phyloP scores from a whole-genome alignment of 164 flowering plant genomes.

The Magnolia sinica region DNA sequence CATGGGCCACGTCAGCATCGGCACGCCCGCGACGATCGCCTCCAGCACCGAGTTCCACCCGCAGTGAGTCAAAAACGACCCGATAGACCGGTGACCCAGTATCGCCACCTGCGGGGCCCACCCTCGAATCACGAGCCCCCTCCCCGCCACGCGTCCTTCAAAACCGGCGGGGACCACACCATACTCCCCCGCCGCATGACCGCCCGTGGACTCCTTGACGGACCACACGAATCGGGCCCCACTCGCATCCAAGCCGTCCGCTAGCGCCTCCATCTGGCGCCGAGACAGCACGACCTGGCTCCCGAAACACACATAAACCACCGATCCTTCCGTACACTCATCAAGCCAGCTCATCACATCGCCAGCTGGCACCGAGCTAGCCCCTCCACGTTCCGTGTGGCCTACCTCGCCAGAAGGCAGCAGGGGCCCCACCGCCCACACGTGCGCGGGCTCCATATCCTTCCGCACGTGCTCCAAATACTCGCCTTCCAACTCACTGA shows the following conservation, averaged over 20 bases:
- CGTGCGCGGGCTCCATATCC: slow-evolving; percentile 19
- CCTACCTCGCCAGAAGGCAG: slow-evolving; percentile 3
- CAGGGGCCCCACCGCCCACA: slow-evolving; percentile 49
- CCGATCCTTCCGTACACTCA: slow-evolving; percentile 20
- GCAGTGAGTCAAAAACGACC: slow-evolving; percentile 57
- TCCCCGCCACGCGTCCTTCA: slow-evolving; percentile 36
- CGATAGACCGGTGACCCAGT: slow-evolving; percentile 43
- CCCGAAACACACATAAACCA: slow-evolving; percentile 61
- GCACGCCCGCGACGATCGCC: slow-evolving; percentile 35
- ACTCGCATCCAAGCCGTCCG: slow-evolving; percentile 39
- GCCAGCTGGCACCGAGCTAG: slow-evolving; percentile 7
- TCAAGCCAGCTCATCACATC: slow-evolving; percentile 39
- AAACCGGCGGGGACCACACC: slow-evolving; percentile 37
- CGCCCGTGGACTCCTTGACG: slow-evolving; percentile 24
- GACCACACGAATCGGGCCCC: slow-evolving; percentile 45
- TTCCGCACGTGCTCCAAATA: slow-evolving; percentile 18
- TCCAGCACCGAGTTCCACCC: slow-evolving; percentile 68
- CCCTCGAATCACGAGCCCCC: slow-evolving; percentile 41
- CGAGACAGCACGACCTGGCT: slow-evolving; percentile 37
- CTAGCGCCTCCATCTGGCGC: slow-evolving; percentile 26
- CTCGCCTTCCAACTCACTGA: slow-evolving; percentile 21
- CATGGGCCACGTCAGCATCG: slow-evolving; percentile 58
- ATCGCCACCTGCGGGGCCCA: slow-evolving; percentile 59
- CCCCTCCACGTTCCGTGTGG: slow-evolving; percentile 13
- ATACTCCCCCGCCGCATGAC: slow-evolving; percentile 11